These are phyloP conservation scores for Mycena maculata DNA, from an alignment of 768 basidiomycete genomes.

Conservation along the genomic window DNA sequence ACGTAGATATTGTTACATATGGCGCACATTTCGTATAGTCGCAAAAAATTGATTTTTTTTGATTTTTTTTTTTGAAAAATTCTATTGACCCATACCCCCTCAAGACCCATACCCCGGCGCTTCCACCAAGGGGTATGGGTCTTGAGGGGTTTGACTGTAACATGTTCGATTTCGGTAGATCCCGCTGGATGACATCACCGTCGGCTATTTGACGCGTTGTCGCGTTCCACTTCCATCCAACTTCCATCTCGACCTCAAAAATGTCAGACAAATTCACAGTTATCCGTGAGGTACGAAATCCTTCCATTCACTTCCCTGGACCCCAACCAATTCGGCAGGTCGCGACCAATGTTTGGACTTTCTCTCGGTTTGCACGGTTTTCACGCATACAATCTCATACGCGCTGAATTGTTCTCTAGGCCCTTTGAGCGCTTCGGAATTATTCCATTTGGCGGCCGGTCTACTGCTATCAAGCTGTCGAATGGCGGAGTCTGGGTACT, in stretches of 20 bases:
- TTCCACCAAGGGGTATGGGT: too few relatives aligned
- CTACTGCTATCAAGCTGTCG: constrained; percentile 80
- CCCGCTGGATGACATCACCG: too few relatives aligned
- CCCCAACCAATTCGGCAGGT: neutral
- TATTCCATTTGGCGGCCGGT: constrained; percentile 82
- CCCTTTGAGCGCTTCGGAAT: constrained; percentile 76
- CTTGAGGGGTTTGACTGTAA: too few relatives aligned
- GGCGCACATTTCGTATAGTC: too few relatives aligned
- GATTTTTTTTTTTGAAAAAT: too few relatives aligned
- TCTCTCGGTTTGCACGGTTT: constrained; percentile 19
- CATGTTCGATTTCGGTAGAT: too few relatives aligned
- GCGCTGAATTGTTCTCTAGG: constrained; percentile 43
- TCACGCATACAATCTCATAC: neutral
- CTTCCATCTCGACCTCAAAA: neutral
- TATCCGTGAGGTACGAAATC: constrained; percentile 21
- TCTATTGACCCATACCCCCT: too few relatives aligned
- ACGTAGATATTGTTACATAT: too few relatives aligned
- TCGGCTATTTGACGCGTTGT: neutral
- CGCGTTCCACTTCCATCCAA: too few relatives aligned
- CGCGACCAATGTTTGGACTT: constrained; percentile 22
- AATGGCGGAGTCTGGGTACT: constrained; percentile 82
- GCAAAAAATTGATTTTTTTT: too few relatives aligned
- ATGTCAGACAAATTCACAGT: constrained; percentile 19
- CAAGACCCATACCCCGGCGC: too few relatives aligned
- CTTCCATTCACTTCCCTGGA: too few relatives aligned